Evolutionary conservation across 2,329 filamentous ascomycete species (phyloP).

Genomic region (Botryotinia globosa): DNA sequence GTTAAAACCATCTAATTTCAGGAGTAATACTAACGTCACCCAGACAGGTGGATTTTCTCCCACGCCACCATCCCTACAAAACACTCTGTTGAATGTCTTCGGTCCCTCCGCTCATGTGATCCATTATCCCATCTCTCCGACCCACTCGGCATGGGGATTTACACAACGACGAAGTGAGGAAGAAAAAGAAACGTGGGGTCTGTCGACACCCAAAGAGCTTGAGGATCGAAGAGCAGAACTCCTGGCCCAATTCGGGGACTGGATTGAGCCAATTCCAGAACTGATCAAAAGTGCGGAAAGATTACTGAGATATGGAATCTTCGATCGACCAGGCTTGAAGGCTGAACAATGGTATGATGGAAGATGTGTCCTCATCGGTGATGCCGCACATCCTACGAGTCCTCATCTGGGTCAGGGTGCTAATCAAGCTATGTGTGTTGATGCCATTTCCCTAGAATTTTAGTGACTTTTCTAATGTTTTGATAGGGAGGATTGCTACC

Average conservation of each 20-base stretch:
- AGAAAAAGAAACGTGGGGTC: conserved; percentile 16
- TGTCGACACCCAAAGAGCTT: background rate
- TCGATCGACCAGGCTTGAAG: conserved; percentile 18
- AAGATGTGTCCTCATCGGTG: conserved; percentile 49
- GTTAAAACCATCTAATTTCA: background rate
- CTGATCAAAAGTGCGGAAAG: conserved; percentile 16
- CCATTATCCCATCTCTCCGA: conserved; percentile 14
- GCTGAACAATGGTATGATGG: conserved; percentile 38
- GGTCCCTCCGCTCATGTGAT: conserved; percentile 19
- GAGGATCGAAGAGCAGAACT: background rate
- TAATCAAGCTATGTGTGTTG: conserved; percentile 23
- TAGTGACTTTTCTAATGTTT: background rate
- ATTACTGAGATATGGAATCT: conserved; percentile 21
- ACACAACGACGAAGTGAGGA: conserved; percentile 9
- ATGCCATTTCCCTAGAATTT: background rate
- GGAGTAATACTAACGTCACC: background rate
- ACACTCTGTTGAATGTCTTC: conserved; percentile 19
- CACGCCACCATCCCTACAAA: background rate
- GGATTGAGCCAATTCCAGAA: conserved; percentile 13
- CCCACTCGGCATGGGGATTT: conserved; percentile 21
- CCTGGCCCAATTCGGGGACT: conserved; percentile 10
- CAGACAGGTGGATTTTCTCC: conserved; percentile 13
- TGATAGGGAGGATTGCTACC: conserved; percentile 16
- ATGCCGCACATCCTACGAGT: conserved; percentile 48
- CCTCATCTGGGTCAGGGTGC: conserved; percentile 26